These are phyloP conservation scores for Glebionis coronaria DNA, from an alignment of 129 eudicot species.

Conservation along the genomic window DNA sequence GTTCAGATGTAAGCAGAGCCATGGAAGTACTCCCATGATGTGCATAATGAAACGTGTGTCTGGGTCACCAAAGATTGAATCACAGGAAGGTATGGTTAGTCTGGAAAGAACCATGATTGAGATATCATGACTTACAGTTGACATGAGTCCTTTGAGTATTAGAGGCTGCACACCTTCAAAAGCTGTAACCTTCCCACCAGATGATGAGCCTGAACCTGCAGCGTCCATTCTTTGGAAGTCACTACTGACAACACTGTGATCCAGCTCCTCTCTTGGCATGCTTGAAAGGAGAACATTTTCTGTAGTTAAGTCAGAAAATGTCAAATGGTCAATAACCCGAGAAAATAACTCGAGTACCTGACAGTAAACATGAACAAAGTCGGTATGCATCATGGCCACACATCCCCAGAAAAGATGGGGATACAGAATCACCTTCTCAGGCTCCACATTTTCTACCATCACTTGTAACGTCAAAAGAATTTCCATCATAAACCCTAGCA, in stretches of 20 bases:
- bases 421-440: constrained; percentile 84
- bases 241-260: constrained; percentile 39
- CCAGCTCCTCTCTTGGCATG: constrained; percentile 87
- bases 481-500: constrained; percentile 85
- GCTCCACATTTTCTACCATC: constrained; percentile 96
- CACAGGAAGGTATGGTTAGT: constrained; percentile 77
- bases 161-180: constrained; percentile 95
- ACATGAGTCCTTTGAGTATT: constrained; percentile 89
- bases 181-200: constrained; percentile 52
- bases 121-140: constrained; percentile 72
- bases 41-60: constrained; percentile 87
- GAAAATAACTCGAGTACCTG: constrained; percentile 88
- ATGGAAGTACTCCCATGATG: constrained; percentile 80
- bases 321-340: constrained; percentile 71
- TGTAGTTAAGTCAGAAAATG: constrained; percentile 78
- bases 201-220: constrained; percentile 30
- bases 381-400: constrained; percentile 98
- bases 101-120: constrained; percentile 80
- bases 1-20: constrained; percentile 85
- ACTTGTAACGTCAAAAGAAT: constrained; percentile 84
- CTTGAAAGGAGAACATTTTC: constrained; percentile 91
- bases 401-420: constrained; percentile 99
- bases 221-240: constrained; percentile 60
- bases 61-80: constrained; percentile 79
- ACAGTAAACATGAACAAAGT: constrained; percentile 83